These are phyloP conservation scores for Hymenoscyphus fraxineus DNA, from an alignment of 2,329 filamentous ascomycete genomes.

Conservation along the genomic window DNA sequence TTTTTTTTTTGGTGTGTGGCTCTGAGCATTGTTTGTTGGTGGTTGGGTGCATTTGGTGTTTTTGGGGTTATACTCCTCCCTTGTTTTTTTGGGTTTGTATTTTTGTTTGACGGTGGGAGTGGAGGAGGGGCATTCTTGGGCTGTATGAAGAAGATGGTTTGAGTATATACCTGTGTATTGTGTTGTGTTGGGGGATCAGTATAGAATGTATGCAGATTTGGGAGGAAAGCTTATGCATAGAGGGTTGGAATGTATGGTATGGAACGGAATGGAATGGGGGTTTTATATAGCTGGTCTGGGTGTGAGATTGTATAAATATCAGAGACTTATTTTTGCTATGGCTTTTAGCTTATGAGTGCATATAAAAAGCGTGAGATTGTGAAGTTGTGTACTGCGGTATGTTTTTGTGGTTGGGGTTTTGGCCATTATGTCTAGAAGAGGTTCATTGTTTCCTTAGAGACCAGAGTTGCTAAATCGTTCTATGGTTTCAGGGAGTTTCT, in stretches of 20 bases:
- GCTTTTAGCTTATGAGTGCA: too few relatives aligned
- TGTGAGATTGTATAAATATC: too few relatives aligned
- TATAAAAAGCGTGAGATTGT: too few relatives aligned
- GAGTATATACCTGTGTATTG: not conserved
- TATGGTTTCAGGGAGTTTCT: too few relatives aligned
- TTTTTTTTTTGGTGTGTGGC: not conserved
- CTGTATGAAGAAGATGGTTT: not conserved
- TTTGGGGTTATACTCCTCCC: not conserved
- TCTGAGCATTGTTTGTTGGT: not conserved
- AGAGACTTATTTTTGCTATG: too few relatives aligned
- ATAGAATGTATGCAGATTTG: constrained; percentile 4
- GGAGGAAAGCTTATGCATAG: not conserved
- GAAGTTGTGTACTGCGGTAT: too few relatives aligned
- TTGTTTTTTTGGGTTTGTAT: not conserved
- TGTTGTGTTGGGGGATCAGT: not conserved
- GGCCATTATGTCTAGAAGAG: too few relatives aligned
- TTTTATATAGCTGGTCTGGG: too few relatives aligned
- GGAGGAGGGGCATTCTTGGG: not conserved
- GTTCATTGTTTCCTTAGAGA: too few relatives aligned
- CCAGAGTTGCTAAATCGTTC: too few relatives aligned
- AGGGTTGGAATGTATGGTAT: not conserved
- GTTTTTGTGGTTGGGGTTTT: too few relatives aligned
- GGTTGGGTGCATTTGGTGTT: not conserved
- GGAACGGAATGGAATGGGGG: too few relatives aligned
- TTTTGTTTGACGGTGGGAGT: not conserved